Evolutionary conservation across 2,329 filamentous ascomycete genomes (phyloP), one percentile per base, ranked within the genome.

Genomic region (Sporothrix humicola): DNA sequence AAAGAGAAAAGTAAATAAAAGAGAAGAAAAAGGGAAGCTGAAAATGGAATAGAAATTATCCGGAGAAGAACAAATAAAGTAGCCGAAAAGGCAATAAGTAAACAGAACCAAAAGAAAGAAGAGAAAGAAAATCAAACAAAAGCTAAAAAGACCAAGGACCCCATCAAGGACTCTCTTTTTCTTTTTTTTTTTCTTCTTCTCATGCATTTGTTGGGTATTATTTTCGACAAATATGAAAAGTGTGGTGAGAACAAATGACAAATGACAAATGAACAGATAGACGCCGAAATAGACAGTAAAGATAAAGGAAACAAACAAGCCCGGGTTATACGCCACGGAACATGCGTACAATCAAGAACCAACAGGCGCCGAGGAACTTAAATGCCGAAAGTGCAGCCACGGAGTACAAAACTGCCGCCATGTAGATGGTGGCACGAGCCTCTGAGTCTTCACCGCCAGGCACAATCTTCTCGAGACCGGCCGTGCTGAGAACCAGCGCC

Each of bases 291-390:
- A 37, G 31, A 37, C 31, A 37, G 31, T 37, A 37, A 37, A 37
- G 61, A 23, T 12, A 37, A 37, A 48, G 23, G 48, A 66, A 44
- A 3, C 2, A 46, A 20, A 54, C 7, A 13, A 31, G 23, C 23
- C 2, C 8, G 23, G 2, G 8, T 69, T 69, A 91, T 73, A 92
- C 90, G 77, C 90, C 90, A 76, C 94, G 89, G 82, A 97, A 95
- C 89, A 97, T 88, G 79, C 94, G 87, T 73, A 95, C 91, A 78
- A 98, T 87, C 85, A 99, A 87, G 84, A 98, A 98, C 93, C 94
- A 97, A 82, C 93, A 86, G 0, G 93, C 93, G 2, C 95, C 95
- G 31, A 95, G 83, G 78, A 98, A 97, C 81, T 95, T 93, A 83
- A 98, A 95, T 1, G 90, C 89, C 31, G 92, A 94, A 73, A 98